Evolutionary conservation across 352 stramenopile species (phyloP).

Genomic region (Globisporangium uncinulatum): DNA sequence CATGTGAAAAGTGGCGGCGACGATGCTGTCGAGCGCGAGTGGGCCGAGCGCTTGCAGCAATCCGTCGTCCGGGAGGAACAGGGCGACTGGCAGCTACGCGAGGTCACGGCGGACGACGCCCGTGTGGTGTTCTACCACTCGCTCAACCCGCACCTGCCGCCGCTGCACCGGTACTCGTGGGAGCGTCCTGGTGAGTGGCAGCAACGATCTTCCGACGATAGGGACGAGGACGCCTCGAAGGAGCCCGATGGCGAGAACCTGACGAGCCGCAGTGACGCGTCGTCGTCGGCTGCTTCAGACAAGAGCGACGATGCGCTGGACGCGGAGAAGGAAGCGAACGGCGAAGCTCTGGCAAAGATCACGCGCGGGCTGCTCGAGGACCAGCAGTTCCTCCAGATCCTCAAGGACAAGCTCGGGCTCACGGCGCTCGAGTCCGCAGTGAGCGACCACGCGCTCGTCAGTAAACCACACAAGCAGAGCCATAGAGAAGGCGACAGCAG

Average conservation of each 20-base stretch:
- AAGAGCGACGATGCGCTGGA: conserved; percentile 7
- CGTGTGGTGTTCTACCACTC: conserved; percentile 67
- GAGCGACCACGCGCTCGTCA: neutral
- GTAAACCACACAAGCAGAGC: conserved; percentile 3
- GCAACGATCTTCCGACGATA: conserved; percentile 8
- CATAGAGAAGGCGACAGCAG: neutral
- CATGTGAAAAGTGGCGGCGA: conserved; percentile 18
- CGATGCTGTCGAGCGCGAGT: conserved; percentile 26
- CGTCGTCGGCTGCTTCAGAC: neutral
- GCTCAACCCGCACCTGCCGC: conserved; percentile 40
- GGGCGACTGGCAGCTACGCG: conserved; percentile 52
- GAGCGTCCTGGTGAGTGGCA: conserved; percentile 33
- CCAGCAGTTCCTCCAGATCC: conserved; percentile 49
- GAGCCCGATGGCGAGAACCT: conserved; percentile 12
- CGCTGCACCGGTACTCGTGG: conserved; percentile 41
- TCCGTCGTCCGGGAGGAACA: conserved; percentile 46
- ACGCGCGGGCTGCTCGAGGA: conserved; percentile 39
- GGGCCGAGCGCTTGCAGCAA: conserved; percentile 31
- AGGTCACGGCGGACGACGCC: conserved; percentile 39
- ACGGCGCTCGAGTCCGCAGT: conserved; percentile 8
- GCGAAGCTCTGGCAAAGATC: conserved; percentile 24
- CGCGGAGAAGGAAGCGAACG: conserved; percentile 22
- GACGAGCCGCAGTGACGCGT: conserved; percentile 8
- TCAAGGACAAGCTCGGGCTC: conserved; percentile 60
- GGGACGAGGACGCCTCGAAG: neutral